Conservation (phyloP, 169 alveolate species). For the Plasmodium malariae region DNA sequence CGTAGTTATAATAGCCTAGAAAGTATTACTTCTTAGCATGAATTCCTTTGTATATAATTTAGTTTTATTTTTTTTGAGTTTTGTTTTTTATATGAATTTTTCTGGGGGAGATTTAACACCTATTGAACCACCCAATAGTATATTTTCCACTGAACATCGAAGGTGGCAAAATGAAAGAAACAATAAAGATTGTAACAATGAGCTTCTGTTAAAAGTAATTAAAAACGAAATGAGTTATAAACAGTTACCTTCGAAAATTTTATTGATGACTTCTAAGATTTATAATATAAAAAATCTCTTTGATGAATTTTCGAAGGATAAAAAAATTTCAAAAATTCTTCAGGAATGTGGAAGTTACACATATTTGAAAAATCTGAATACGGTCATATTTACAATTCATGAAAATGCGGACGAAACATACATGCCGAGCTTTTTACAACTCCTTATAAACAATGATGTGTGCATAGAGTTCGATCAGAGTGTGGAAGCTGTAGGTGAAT, state of each 20-base stretch:
- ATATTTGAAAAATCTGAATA: constrained; percentile 33
- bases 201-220: constrained; percentile 18
- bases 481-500: background rate
- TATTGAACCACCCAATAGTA: background rate
- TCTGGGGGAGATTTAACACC: constrained; percentile 9
- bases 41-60: background rate
- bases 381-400: constrained; percentile 38
- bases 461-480: constrained; percentile 54
- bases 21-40: background rate
- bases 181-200: constrained; percentile 14
- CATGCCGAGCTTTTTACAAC: constrained; percentile 18
- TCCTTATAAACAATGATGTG: constrained; percentile 33
- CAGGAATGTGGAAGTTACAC: constrained; percentile 40
- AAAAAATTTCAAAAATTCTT: constrained; percentile 36
- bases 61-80: background rate
- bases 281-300: constrained; percentile 29
- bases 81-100: constrained; percentile 2
- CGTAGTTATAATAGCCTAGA: background rate
- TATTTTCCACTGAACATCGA: background rate
- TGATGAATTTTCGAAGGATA: constrained; percentile 18
- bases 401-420: constrained; percentile 25
- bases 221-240: constrained; percentile 30
- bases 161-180: constrained; percentile 5
- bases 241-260: constrained; percentile 36
- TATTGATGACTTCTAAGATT: constrained; percentile 53